Evolutionary conservation across 2,329 filamentous ascomycete species (phyloP).

Genomic region (Neofusicoccum kwambonambiense): DNA sequence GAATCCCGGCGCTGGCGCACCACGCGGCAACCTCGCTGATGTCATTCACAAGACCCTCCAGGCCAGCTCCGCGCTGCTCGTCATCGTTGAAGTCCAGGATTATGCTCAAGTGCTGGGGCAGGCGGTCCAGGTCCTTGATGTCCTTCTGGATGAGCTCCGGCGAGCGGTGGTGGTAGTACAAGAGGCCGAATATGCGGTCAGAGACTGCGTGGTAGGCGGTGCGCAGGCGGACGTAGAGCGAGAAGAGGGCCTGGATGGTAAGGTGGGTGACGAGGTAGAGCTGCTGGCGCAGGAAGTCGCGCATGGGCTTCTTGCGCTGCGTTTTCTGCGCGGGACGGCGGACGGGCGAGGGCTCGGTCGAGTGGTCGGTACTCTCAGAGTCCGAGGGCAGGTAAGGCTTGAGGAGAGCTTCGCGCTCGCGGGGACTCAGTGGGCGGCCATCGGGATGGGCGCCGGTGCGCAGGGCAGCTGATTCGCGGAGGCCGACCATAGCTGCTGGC

Average conservation of each 20-base stretch:
- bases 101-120: slow-evolving; percentile 85
- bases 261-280: slow-evolving; percentile 67
- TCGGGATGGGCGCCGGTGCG: slow-evolving; percentile 35
- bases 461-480: slow-evolving; percentile 34
- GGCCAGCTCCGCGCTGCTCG: slow-evolving; percentile 60
- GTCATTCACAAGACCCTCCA: slow-evolving; percentile 85
- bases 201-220: slow-evolving; percentile 75
- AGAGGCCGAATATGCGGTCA: slow-evolving; percentile 74
- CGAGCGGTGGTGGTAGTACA: slow-evolving; percentile 94
- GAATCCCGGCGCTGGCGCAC: slow-evolving; percentile 87
- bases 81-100: slow-evolving; percentile 74
- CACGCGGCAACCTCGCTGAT: slow-evolving; percentile 89
- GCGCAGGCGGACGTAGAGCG: slow-evolving; percentile 79
- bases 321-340: slow-evolving; percentile 13
- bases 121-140: slow-evolving; percentile 68
- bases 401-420: slow-evolving; percentile 52
- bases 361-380: neutral
- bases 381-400: slow-evolving; percentile 53
- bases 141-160: slow-evolving; percentile 90
- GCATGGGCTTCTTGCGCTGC: slow-evolving; percentile 40
- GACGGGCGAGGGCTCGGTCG: neutral
- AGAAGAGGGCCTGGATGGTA: slow-evolving; percentile 77
- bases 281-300: slow-evolving; percentile 61
- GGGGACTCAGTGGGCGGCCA: slow-evolving; percentile 40
- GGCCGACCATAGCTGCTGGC: slow-evolving; percentile 23